Base-by-base conservation (phyloP, 1,284 basidiomycete genomes). In the Microstroma glucosiphilum region DNA sequence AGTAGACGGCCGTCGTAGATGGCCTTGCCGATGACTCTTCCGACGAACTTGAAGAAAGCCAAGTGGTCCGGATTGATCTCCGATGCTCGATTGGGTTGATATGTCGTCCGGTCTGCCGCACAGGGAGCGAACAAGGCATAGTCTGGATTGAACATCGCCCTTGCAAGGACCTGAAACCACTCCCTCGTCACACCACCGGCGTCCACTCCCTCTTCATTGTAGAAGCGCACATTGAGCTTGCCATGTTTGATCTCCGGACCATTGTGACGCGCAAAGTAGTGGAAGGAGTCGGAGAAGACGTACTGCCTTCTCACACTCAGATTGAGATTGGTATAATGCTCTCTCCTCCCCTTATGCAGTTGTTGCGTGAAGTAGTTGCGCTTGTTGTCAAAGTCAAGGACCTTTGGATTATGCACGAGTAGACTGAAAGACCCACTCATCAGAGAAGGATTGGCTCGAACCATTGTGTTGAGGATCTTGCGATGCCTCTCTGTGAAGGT, bases 131-230 rank as follows among this genome's bases (percentile, higher is more conserved):
- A 99, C 21, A 98, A 85, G 6, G 92, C 92, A 74, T 98, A 96
- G 81, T 96, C 91, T n/a, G 96, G 93, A 79, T 99, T 92, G 82
- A 99, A 97, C 89, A 99, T 99, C 80, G 96, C 93, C 60, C 92
- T 86, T 0, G 94, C 93, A 21, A 99, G 86, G 60, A 96, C 94
- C 72, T 92, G 90, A 87, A 94, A 96, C 94, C 94, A 97, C 82
- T 97, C 94, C 68, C 94, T 86, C 1, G 96, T 96, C 49, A 98
- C 91, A 74, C 96, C 96, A 26, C 96, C 96, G 0, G 96, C 96
- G 79, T 98, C 96, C 56, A 98, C 91, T 68, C 96, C 96, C 75
- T 98, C 96, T 77, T 99, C 96, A 67, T 92, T 89, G 77, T 92
- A 91, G 83, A 98, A 99, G 64, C 92, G 88, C 68, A 98, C 89